These are phyloP conservation scores for Salmacisia buchloeana DNA, from an alignment of 1,284 basidiomycete genomes.

Conservation along the genomic window DNA sequence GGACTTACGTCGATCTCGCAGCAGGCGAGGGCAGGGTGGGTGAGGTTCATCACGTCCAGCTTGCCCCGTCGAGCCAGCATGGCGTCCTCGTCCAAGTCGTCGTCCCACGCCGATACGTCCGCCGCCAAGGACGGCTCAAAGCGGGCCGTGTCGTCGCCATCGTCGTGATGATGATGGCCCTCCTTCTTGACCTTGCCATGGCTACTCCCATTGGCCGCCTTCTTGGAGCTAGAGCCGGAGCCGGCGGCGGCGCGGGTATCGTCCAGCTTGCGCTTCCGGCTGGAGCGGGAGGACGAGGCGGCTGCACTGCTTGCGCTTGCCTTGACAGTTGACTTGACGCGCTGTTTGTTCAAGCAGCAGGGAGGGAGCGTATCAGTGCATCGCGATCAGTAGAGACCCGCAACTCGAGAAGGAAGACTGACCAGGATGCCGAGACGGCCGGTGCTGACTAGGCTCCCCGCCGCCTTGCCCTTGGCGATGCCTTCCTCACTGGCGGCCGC, in stretches of 20 bases:
- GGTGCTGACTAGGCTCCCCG: neutral
- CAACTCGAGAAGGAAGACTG: neutral
- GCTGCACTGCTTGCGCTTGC: neutral
- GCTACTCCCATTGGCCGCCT: too few relatives aligned
- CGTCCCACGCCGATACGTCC: neutral
- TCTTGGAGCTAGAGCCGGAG: neutral
- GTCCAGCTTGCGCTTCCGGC: neutral
- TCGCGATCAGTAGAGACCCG: neutral
- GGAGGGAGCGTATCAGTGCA: neutral
- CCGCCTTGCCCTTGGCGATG: neutral
- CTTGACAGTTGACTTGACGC: neutral
- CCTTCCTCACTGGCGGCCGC: neutral
- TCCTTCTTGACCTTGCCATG: neutral
- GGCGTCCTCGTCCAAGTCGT: slow-evolving; percentile 1
- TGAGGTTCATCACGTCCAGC: neutral
- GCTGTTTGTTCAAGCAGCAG: neutral
- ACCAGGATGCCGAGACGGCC: neutral
- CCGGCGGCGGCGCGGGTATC: neutral
- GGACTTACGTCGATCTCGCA: slow-evolving; percentile 7
- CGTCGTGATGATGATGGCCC: neutral
- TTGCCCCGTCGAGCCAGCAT: neutral
- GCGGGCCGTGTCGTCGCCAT: neutral
- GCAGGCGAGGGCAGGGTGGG: neutral
- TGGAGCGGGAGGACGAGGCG: neutral
- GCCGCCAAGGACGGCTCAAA: too few relatives aligned